Conservation (phyloP, 1,139 yeast species). For the Magnusiomyces sp. region DNA sequence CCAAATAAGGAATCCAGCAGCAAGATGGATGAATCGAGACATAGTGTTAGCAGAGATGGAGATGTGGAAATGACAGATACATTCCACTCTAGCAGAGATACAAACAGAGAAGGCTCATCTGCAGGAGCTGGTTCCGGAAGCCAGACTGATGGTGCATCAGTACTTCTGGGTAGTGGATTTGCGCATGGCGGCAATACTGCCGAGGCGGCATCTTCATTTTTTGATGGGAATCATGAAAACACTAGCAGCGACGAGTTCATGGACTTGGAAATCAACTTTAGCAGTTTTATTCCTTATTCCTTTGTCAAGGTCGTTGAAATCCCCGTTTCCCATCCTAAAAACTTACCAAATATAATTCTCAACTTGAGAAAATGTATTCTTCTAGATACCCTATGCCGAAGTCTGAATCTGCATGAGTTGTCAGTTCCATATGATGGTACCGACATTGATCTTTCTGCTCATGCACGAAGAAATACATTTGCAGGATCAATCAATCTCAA, state of each 20-base stretch:
- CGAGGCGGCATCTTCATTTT: not conserved
- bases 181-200: not conserved
- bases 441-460: too few species aligned
- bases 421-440: too few species aligned
- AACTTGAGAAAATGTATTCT: slow-evolving; percentile 15
- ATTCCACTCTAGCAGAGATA: not conserved
- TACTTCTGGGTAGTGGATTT: not conserved
- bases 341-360: slow-evolving; percentile 19
- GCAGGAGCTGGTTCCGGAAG: not conserved
- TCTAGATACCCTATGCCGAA: slow-evolving; percentile 9
- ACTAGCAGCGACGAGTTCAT: not conserved
- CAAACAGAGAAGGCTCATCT: not conserved
- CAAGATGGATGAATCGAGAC: not conserved
- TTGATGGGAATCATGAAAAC: not conserved
- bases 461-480: not conserved
- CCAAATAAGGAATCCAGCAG: slow-evolving; percentile 3
- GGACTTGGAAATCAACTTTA: slow-evolving; percentile 13
- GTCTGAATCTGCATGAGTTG: slow-evolving; percentile 7
- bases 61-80: not conserved
- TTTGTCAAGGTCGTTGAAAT: slow-evolving; percentile 26
- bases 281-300: slow-evolving; percentile 26
- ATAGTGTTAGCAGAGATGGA: not conserved
- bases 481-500: not conserved
- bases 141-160: slow-evolving; percentile 3
- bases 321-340: slow-evolving; percentile 29